Conservation (phyloP, 192 early-diverging fungal genomes). For the Linderina pennispora region DNA sequence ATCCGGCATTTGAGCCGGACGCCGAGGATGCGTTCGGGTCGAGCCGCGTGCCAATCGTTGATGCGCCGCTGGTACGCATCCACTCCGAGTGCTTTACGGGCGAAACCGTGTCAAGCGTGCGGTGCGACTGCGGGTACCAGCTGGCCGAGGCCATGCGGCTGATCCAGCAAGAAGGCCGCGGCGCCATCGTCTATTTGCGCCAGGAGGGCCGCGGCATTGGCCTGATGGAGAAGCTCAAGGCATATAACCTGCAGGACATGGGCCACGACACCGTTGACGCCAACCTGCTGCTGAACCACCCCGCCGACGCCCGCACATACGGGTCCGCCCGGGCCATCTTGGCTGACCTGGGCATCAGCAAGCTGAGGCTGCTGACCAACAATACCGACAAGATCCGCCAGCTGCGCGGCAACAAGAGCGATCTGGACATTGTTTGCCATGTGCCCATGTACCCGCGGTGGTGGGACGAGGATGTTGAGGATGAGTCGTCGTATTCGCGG, state of each 20-base stretch:
- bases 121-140: constrained; percentile 96
- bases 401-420: constrained; percentile 54
- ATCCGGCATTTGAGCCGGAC: constrained; percentile 19
- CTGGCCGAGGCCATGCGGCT: constrained; percentile 85
- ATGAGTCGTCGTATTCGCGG: constrained; percentile 17
- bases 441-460: constrained; percentile 87
- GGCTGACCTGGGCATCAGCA: constrained; percentile 66
- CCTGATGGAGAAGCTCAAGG: constrained; percentile 87
- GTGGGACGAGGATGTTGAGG: constrained; percentile 53
- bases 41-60: constrained; percentile 25
- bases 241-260: constrained; percentile 95
- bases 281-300: constrained; percentile 84
- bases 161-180: constrained; percentile 77
- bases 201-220: constrained; percentile 98
- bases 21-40: constrained; percentile 28
- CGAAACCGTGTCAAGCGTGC: constrained; percentile 81
- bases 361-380: constrained; percentile 85
- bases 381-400: constrained; percentile 92
- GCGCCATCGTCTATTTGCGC: constrained; percentile 92
- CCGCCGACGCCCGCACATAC: constrained; percentile 91
- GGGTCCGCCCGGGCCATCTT: constrained; percentile 85
- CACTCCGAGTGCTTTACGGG: constrained; percentile 98
- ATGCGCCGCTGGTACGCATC: constrained; percentile 77
- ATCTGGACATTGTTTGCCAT: constrained; percentile 69
- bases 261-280: constrained; percentile 93